Base-by-base conservation (phyloP, 371 early-diverging fungal genomes). In the Pancytospora philotis region DNA sequence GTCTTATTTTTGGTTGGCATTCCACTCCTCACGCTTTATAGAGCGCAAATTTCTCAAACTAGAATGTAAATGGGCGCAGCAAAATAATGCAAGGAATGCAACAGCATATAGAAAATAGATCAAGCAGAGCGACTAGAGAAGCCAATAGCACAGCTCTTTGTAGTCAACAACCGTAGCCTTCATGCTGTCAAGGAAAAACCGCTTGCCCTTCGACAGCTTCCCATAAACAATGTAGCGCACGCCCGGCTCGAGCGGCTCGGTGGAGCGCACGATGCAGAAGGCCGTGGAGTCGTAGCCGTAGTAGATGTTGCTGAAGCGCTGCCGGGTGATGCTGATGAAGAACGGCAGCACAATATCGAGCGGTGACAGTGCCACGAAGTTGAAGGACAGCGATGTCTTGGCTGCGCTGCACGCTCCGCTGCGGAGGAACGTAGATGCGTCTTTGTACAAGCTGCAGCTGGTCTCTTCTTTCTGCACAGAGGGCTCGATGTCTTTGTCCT, bases 221-320 rank as follows among this genome's bases (percentile, higher is more conserved):
- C 68, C 68, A 64, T 67, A 67, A 3, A 67, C 34, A 8, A 28
- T 3, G 37, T 67, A 67, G 32, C 66, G 6, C 8, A 45, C 10
- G 3, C 68, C 39, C 31, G 19, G n/a, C 32, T 35, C 27, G n/a
- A 67, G 36, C 6, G 30, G 32, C 10, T 31, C 41, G 3, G 37
- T 31, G n/a, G 3, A 35, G 41, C 48, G 58, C 4, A 67, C n/a
- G 27, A 67, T 8, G 10, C 69, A 69, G 13, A 56, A 69, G 6
- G 68, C 10, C 3, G 69, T 36, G 37, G 62, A 35, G 30, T 67
- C 68, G 65, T 67, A 67, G 4, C 68, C 68, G n/a, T 39, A 35
- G 16, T 38, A 68, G 10, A 61, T 3, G 37, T 48, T 48, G 2
- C 3, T 3, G 4, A 16, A 16, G 22, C n/a, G 38, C 48, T 16